Percentiles rank a stretch among this genome's conserved stretches.
Conservation (phyloP, 2,329 filamentous ascomycete species). For the Aspergillus sp. region DNA sequence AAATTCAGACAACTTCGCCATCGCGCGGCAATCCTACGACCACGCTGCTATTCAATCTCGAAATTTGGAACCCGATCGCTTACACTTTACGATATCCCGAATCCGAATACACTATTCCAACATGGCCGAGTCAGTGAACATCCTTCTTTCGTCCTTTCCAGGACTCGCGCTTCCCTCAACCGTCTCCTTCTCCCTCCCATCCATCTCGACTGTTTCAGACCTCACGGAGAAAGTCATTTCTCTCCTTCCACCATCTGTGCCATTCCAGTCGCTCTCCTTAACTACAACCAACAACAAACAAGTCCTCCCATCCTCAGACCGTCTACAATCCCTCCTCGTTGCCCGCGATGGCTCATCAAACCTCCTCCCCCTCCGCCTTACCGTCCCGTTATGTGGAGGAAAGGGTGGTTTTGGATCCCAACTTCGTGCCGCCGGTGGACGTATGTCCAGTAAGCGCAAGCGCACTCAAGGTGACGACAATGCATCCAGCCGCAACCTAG, state of each 20-base stretch:
- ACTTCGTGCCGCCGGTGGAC: slow-evolving; percentile 88
- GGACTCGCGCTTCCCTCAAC: slow-evolving; percentile 79
- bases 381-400: slow-evolving; percentile 74
- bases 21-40: neutral
- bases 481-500: slow-evolving; percentile 85
- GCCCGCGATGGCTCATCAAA: slow-evolving; percentile 47
- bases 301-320: slow-evolving; percentile 46
- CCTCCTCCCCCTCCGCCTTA: slow-evolving; percentile 76
- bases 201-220: slow-evolving; percentile 59
- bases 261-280: slow-evolving; percentile 58
- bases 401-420: slow-evolving; percentile 98
- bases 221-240: slow-evolving; percentile 57
- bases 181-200: slow-evolving; percentile 64
- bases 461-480: slow-evolving; percentile 75
- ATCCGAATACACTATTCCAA: slow-evolving; percentile 7
- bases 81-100: too few species aligned
- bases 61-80: neutral
- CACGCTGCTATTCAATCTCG: neutral
- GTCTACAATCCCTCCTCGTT: slow-evolving; percentile 58
- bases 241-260: slow-evolving; percentile 52
- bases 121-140: slow-evolving; percentile 63
- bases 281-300: slow-evolving; percentile 75
- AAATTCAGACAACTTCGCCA: neutral
- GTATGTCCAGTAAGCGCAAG: slow-evolving; percentile 96
- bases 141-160: slow-evolving; percentile 77